A percentile compares a stretch with the other conserved stretches of the same genome.
These are phyloP conservation scores for Alternaria angustiovoidea DNA, from an alignment of 2,329 filamentous ascomycete genomes.

Conservation along the genomic window DNA sequence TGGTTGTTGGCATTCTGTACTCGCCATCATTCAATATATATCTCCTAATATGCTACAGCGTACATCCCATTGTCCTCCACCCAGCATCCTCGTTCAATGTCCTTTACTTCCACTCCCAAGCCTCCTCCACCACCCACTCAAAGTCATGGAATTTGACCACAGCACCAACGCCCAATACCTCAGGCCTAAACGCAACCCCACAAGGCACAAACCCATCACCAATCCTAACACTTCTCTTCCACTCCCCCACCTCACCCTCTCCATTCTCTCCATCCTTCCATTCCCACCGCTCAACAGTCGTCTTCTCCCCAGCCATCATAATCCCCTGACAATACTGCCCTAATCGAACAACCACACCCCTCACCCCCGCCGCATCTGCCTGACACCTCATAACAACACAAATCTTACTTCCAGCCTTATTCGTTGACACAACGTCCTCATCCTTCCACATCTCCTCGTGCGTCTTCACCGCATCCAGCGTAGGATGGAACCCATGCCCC, in stretches of 20 bases:
- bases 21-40: neutral
- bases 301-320: conserved; percentile 54
- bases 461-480: conserved; percentile 56
- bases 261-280: conserved; percentile 25
- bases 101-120: conserved; percentile 33
- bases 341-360: conserved; percentile 63
- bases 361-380: conserved; percentile 44
- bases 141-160: conserved; percentile 43
- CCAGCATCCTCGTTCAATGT: neutral
- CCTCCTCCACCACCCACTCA: conserved; percentile 53
- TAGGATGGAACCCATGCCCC: conserved; percentile 68
- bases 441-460: conserved; percentile 76
- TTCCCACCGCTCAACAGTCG: conserved; percentile 66
- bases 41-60: neutral
- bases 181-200: conserved; percentile 44
- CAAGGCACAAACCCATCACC: conserved; percentile 54
- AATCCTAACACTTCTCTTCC: conserved; percentile 50
- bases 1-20: neutral
- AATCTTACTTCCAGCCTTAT: conserved; percentile 20
- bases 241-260: conserved; percentile 32
- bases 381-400: conserved; percentile 54
- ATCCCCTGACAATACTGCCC: conserved; percentile 67
- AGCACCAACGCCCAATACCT: conserved; percentile 39
- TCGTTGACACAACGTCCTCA: conserved; percentile 38
- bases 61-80: neutral